phyloP scores from a whole-genome alignment of 208 protist genomes.

The Leptomonas seymouri region DNA sequence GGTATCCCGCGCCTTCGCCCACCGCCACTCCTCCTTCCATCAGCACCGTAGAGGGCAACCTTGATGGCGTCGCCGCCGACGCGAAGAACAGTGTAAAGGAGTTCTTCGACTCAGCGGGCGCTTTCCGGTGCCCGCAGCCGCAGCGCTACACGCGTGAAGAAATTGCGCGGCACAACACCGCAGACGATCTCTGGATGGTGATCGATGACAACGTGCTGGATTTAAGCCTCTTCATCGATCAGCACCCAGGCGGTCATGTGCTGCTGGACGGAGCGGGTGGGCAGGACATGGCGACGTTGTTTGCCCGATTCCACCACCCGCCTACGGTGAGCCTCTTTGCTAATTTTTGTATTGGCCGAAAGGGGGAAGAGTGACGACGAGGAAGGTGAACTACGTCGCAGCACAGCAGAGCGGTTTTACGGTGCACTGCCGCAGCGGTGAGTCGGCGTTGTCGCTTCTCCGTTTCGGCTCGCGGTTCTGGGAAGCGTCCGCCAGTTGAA shows the following conservation, averaged over 20 bases:
- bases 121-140: slow-evolving; percentile 53
- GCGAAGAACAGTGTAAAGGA: slow-evolving; percentile 22
- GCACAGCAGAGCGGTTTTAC: no score
- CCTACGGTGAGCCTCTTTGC: slow-evolving; percentile 46
- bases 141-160: slow-evolving; percentile 53
- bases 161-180: slow-evolving; percentile 44
- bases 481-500: no score
- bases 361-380: slow-evolving; percentile 12
- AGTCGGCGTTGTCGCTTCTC: no score
- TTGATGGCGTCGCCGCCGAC: neutral
- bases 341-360: slow-evolving; percentile 69
- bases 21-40: neutral
- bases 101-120: slow-evolving; percentile 43
- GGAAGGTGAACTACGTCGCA: no score
- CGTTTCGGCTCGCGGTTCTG: no score
- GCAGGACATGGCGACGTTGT: slow-evolving; percentile 57
- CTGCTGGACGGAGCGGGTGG: slow-evolving; percentile 66
- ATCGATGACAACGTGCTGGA: slow-evolving; percentile 78
- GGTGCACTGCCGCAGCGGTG: no score
- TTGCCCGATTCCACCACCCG: slow-evolving; percentile 59
- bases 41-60: neutral
- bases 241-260: slow-evolving; percentile 70
- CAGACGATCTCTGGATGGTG: slow-evolving; percentile 70
- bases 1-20: neutral
- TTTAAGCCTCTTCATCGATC: slow-evolving; percentile 54